These are phyloP conservation scores for Picea sitchensis DNA, from an alignment of 75 land plant species.

Conservation along the genomic window DNA sequence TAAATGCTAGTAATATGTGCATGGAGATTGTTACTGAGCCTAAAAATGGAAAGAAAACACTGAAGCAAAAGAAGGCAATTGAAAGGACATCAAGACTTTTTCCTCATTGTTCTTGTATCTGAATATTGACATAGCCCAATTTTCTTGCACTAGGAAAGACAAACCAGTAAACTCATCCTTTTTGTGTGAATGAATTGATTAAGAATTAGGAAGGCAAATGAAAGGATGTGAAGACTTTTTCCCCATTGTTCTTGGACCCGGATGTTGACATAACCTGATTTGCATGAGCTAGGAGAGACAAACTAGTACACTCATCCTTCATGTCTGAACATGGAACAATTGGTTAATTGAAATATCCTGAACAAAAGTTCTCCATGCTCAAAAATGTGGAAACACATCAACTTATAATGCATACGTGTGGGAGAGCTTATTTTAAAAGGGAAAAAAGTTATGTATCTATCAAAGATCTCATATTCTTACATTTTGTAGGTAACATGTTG, in stretches of 20 bases:
- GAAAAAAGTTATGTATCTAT: neutral
- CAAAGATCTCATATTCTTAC: neutral
- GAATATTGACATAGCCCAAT: no score
- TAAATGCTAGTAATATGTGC: neutral
- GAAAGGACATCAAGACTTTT: neutral
- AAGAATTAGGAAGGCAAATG: no score
- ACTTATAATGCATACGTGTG: neutral
- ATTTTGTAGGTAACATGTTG: neutral
- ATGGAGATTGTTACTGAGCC: neutral
- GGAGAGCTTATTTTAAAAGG: neutral
- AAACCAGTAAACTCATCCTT: no score
- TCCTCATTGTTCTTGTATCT: neutral
- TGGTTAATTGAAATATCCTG: neutral
- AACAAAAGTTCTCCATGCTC: neutral
- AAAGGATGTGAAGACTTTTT: no score
- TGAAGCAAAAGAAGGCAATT: neutral
- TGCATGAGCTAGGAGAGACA: neutral
- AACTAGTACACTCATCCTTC: no score
- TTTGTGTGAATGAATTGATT: no score
- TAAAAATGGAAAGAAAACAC: neutral
- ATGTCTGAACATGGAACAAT: neutral
- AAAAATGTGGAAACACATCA: neutral
- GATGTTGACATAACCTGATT: neutral
- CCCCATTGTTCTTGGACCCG: no score
- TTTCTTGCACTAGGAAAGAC: no score